Percentiles rank a stretch among this genome's conserved stretches.
phyloP scores from a whole-genome alignment of 2,329 filamentous ascomycete species.

The Fusarium falciforme region DNA sequence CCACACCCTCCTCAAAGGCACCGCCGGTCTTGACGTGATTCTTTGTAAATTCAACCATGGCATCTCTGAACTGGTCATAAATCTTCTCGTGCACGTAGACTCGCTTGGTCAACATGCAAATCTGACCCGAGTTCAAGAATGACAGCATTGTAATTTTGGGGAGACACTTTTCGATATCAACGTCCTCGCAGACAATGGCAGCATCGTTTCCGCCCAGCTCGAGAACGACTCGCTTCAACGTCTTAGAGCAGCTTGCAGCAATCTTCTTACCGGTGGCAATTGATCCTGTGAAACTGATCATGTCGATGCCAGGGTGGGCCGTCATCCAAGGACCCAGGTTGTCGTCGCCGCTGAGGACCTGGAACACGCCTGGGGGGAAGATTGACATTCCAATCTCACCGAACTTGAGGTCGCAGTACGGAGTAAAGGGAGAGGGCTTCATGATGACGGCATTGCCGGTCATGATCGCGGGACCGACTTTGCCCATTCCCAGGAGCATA shows the following conservation, averaged over 20 bases:
- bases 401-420: slow-evolving; percentile 68
- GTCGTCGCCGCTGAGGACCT: slow-evolving; percentile 70
- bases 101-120: slow-evolving; percentile 60
- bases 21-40: slow-evolving; percentile 56
- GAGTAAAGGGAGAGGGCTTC: slow-evolving; percentile 69
- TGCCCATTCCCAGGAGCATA: slow-evolving; percentile 46
- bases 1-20: slow-evolving; percentile 55
- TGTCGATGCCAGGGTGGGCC: slow-evolving; percentile 66
- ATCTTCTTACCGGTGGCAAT: slow-evolving; percentile 70
- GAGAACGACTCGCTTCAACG: slow-evolving; percentile 69
- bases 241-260: slow-evolving; percentile 63
- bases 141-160: slow-evolving; percentile 31
- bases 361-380: slow-evolving; percentile 72
- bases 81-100: slow-evolving; percentile 71
- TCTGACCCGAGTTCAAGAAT: slow-evolving; percentile 66
- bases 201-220: slow-evolving; percentile 68
- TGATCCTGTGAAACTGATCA: slow-evolving; percentile 73
- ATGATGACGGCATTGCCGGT: slow-evolving; percentile 67
- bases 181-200: slow-evolving; percentile 67
- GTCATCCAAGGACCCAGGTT: slow-evolving; percentile 69
- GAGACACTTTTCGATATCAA: slow-evolving; percentile 56
- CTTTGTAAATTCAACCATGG: slow-evolving; percentile 41
- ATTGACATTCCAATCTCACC: slow-evolving; percentile 66
- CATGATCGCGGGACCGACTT: slow-evolving; percentile 66
- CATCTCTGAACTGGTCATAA: slow-evolving; percentile 64